Percentiles rank a stretch among this genome's conserved stretches.
Evolutionary conservation across 2,329 filamentous ascomycete species (phyloP).

Genomic region (Exophiala oligosperma): DNA sequence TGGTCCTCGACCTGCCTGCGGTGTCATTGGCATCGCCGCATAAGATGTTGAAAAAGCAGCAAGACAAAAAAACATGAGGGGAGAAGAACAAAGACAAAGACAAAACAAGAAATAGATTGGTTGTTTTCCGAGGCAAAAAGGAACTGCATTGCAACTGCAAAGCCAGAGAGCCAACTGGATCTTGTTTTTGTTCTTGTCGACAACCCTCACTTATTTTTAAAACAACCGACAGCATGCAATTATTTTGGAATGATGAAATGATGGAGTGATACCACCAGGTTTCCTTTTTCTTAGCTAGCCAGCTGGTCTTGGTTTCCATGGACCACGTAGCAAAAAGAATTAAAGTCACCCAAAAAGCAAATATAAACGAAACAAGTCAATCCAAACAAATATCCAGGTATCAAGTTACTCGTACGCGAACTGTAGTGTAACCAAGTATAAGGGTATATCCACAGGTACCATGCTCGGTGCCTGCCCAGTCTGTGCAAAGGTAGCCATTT

Average conservation of each 20-base stretch:
- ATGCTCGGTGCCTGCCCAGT: neutral
- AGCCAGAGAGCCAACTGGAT: too few species aligned
- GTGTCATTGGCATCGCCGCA: slow-evolving; percentile 83
- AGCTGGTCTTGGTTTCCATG: too few species aligned
- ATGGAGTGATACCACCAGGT: neutral
- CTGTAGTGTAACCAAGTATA: too few species aligned
- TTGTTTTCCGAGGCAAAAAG: too few species aligned
- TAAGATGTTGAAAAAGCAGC: slow-evolving; percentile 5
- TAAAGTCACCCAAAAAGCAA: too few species aligned
- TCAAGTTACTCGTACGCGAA: too few species aligned
- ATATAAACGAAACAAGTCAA: neutral
- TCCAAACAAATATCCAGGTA: neutral
- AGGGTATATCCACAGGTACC: too few species aligned
- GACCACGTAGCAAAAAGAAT: neutral
- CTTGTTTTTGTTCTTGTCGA: too few species aligned
- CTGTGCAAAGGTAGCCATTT: neutral
- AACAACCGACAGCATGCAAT: neutral
- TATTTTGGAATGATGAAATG: neutral
- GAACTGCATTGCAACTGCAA: too few species aligned
- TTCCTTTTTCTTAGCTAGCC: too few species aligned
- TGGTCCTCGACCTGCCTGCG: slow-evolving; percentile 88
- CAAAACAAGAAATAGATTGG: too few species aligned
- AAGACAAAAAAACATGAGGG: neutral
- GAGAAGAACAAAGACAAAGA: too few species aligned
- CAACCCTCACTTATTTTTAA: neutral